phyloP scores from a whole-genome alignment of 371 early-diverging fungal species.

The Syncephalastrum racemosum region DNA sequence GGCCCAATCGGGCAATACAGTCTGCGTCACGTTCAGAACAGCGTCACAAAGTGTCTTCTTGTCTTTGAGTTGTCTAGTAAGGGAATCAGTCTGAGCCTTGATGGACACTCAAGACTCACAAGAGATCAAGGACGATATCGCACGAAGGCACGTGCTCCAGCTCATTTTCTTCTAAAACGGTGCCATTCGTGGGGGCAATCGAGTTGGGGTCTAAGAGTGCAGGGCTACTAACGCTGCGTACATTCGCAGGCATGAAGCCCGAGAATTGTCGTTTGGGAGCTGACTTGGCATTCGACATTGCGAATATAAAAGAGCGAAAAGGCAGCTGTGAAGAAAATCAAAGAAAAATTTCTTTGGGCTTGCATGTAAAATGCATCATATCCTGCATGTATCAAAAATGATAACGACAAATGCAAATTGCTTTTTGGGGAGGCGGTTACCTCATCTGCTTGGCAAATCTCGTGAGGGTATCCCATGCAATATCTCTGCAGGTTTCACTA shows the following conservation, averaged over 20 bases:
- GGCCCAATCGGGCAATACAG: conserved; percentile 20
- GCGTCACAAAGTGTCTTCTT: conserved; percentile 8
- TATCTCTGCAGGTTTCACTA: no score
- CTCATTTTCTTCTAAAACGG: not conserved
- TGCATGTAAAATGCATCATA: no score
- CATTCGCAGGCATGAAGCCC: conserved; percentile 12
- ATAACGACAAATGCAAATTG: no score
- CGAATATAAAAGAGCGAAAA: no score
- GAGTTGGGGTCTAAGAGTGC: conserved; percentile 6
- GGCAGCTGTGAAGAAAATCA: no score
- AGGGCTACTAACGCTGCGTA: conserved; percentile 13
- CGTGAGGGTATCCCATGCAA: no score
- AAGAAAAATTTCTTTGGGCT: no score
- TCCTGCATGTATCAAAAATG: no score
- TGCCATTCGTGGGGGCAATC: not conserved
- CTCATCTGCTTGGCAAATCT: not conserved
- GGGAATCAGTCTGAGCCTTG: not conserved
- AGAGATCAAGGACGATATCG: conserved; percentile 16
- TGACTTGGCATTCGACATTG: no score
- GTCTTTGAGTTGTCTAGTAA: conserved; percentile 15
- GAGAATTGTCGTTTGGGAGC: conserved; percentile 7
- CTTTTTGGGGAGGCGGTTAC: not conserved
- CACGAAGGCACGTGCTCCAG: conserved; percentile 14
- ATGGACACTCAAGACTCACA: conserved; percentile 5
- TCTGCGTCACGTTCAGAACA: conserved; percentile 10